Evolutionary conservation across 2,329 filamentous ascomycete species (phyloP).

Genomic region (Ceratocystis cacaofunesta): DNA sequence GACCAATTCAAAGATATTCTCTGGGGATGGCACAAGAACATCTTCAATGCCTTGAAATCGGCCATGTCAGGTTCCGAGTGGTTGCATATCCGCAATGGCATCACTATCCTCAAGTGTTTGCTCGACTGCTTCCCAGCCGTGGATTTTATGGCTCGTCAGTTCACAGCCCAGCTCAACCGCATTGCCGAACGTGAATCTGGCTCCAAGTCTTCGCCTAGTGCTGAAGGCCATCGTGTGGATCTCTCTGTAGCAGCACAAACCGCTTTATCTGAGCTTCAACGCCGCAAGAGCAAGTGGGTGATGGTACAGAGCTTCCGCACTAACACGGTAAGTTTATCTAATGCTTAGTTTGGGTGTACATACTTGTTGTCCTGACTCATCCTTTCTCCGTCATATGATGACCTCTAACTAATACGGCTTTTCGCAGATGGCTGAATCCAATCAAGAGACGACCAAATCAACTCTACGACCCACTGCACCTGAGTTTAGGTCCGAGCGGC

Average conservation of each 20-base stretch:
- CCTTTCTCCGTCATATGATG: not conserved
- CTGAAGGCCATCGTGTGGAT: slow-evolving; percentile 50
- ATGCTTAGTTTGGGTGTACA: not conserved
- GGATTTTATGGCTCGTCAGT: slow-evolving; percentile 67
- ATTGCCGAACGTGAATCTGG: slow-evolving; percentile 47
- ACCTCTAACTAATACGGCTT: too few relatives aligned
- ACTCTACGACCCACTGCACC: slow-evolving; percentile 43
- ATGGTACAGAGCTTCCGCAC: slow-evolving; percentile 59
- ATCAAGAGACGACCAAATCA: slow-evolving; percentile 21
- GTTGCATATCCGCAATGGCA: slow-evolving; percentile 95
- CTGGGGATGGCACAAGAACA: slow-evolving; percentile 77
- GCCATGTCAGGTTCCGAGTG: slow-evolving; percentile 77
- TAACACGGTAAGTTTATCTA: slow-evolving; percentile 38
- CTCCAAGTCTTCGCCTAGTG: slow-evolving; percentile 31
- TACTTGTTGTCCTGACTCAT: slow-evolving; percentile 18
- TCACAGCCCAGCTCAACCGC: slow-evolving; percentile 48
- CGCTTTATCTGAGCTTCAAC: slow-evolving; percentile 54
- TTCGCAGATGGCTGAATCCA: not conserved
- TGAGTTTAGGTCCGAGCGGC: slow-evolving; percentile 47
- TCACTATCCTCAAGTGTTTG: slow-evolving; percentile 71
- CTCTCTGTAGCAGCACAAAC: slow-evolving; percentile 60
- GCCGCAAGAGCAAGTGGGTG: slow-evolving; percentile 52
- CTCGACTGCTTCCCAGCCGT: slow-evolving; percentile 74
- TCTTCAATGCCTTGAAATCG: slow-evolving; percentile 64
- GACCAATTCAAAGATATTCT: slow-evolving; percentile 74